Percentiles rank a stretch among this genome's conserved stretches.
phyloP scores from a whole-genome alignment of 78 protist genomes.

The Dictyostelium purpureum region DNA sequence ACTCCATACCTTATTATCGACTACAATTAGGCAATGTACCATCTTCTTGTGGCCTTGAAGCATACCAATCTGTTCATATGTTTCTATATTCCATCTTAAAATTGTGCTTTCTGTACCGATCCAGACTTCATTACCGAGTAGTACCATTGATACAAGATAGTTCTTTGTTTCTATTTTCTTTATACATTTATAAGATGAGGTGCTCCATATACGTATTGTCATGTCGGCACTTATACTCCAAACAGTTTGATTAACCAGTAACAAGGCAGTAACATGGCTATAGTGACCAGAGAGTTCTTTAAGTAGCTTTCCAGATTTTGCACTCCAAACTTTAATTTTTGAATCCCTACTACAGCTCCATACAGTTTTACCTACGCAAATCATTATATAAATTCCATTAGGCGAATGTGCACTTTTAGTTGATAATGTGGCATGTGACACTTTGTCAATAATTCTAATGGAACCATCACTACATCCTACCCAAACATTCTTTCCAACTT shows the following conservation, averaged over 20 bases:
- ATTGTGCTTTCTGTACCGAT: constrained; percentile 54
- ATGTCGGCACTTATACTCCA: constrained; percentile 61
- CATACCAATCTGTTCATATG: constrained; percentile 39
- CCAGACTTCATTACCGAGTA: constrained; percentile 46
- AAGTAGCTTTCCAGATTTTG: constrained; percentile 43
- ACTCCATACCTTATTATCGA: constrained; percentile 15
- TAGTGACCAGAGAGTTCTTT: constrained; percentile 61
- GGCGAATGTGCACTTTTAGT: constrained; percentile 35
- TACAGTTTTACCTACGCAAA: constrained; percentile 53
- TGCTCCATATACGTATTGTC: constrained; percentile 48
- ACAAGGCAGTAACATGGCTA: constrained; percentile 44
- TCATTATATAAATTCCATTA: constrained; percentile 46
- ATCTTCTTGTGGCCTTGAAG: constrained; percentile 60
- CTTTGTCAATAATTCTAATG: constrained; percentile 40
- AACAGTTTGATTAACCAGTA: constrained; percentile 5
- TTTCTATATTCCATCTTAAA: constrained; percentile 6
- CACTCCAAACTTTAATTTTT: constrained; percentile 57
- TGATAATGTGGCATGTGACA: neutral
- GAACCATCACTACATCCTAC: constrained; percentile 69
- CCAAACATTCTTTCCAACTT: constrained; percentile 66
- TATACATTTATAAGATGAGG: constrained; percentile 29
- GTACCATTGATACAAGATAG: constrained; percentile 60
- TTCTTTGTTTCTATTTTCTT: constrained; percentile 66
- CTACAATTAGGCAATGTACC: constrained; percentile 59
- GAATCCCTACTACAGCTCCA: constrained; percentile 58